Evolutionary conservation across 805 yeast genomes (phyloP).

Genomic region (Candida succiphila): DNA sequence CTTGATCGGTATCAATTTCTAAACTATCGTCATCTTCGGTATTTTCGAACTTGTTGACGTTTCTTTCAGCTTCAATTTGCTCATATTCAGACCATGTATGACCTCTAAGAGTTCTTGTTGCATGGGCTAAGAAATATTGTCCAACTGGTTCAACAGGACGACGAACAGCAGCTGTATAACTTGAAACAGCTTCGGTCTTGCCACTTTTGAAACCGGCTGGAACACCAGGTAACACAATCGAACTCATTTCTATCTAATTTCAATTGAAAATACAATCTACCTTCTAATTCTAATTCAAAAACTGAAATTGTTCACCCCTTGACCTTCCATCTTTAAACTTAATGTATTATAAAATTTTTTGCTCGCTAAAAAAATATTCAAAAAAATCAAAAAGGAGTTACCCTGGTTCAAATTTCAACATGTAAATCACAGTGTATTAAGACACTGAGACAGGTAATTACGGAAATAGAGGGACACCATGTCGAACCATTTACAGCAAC

Average conservation of each 20-base stretch:
- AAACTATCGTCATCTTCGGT: slow-evolving; percentile 45
- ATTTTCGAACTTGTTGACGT: slow-evolving; percentile 64
- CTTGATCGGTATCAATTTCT: slow-evolving; percentile 67
- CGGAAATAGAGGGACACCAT: slow-evolving; percentile 7
- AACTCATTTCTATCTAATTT: not conserved
- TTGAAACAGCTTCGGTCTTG: slow-evolving; percentile 33
- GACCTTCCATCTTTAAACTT: no score
- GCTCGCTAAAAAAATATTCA: no score
- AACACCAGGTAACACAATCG: slow-evolving; percentile 40
- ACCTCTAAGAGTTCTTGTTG: slow-evolving; percentile 89
- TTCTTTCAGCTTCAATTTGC: slow-evolving; percentile 83
- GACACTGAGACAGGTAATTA: no score
- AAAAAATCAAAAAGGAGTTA: no score
- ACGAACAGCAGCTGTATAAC: slow-evolving; percentile 50
- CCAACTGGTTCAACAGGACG: slow-evolving; percentile 96
- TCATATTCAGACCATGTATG: slow-evolving; percentile 99
- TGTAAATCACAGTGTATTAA: no score
- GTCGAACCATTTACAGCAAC: slow-evolving; percentile 32
- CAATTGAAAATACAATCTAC: not conserved
- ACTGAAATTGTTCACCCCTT: no score
- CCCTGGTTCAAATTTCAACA: no score
- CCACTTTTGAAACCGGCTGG: slow-evolving; percentile 42
- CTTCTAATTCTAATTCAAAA: no score
- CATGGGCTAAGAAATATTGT: slow-evolving; percentile 90
- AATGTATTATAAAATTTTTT: no score